Evolutionary conservation across 1,284 basidiomycete genomes (phyloP), one percentile per base, ranked within the genome.

Genomic region (Moesziomyces aphidis): DNA sequence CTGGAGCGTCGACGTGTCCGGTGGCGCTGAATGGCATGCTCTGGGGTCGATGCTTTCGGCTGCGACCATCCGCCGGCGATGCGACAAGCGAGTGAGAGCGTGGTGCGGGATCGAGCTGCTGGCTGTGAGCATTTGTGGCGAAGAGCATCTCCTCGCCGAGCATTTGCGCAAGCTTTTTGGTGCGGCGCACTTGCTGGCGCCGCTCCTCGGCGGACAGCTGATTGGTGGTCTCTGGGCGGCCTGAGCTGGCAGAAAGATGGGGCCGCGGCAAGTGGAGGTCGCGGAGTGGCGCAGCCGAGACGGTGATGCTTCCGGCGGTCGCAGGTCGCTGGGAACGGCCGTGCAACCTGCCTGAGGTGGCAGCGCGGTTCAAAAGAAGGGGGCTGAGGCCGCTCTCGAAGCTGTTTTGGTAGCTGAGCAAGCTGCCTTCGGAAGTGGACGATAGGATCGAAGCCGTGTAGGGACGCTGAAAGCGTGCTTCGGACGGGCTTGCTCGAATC

Each of bases 141-240:
- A 55, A 34, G 5, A 79, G 66, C 60, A 78, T 67, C 57, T 80
- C 78, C 22, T 70, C 70, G 23, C 78, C 78, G 19, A 80, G 69
- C 61, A 80, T 56, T 11, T 72, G 60, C 4, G 73, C 65, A 26
- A 80, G 76, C 64, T 80, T 80, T 55, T 73, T 72, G 17, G 70
- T 62, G 21, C 78, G 49, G 13, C 62, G 62, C 21, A 80, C 62
- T 36, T 78, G 76, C 22, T 74, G 60, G 26, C 76, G 50, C 34
- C 72, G 60, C 42, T 79, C 62, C 42, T 72, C 62, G 34, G 62
- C 46, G 10, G 70, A 55, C 19, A 78, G 67, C 7, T 60, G 50
- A 39, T 79, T 77, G 39, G 58, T 55, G 31, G 68, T 77, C 10
- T 70, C 56, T 1, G 72, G 76, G 6, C 51, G 66, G 11, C 39